Conservation (phyloP, 257 asterid species). For the Rubia yunnanensis region DNA sequence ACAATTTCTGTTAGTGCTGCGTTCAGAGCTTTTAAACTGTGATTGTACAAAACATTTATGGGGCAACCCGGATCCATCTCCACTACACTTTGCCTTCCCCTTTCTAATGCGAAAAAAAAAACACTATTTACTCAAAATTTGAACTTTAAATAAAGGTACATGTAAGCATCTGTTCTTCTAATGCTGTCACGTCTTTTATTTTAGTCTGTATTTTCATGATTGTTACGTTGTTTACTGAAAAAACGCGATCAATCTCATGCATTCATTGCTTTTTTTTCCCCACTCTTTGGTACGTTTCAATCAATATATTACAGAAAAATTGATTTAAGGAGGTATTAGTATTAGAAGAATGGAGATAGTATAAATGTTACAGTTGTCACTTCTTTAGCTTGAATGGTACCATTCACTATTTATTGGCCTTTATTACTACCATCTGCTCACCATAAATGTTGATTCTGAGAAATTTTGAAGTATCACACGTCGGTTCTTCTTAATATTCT, state of each 20-base stretch:
- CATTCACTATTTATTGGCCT: constrained; percentile 18
- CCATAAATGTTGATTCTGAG: neutral
- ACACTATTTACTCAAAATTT: neutral
- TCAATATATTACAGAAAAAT: too few relatives aligned
- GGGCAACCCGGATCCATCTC: neutral
- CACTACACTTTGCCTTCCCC: constrained; percentile 2
- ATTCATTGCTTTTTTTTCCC: too few relatives aligned
- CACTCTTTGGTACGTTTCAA: too few relatives aligned
- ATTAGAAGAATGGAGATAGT: neutral
- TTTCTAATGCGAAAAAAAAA: too few relatives aligned
- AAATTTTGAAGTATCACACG: neutral
- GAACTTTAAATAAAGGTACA: neutral
- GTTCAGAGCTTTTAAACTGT: neutral
- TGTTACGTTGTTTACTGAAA: too few relatives aligned
- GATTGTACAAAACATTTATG: constrained; percentile 1
- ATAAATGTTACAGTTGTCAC: constrained; percentile 23
- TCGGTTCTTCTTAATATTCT: neutral
- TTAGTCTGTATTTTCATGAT: too few relatives aligned
- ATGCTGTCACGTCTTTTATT: too few relatives aligned
- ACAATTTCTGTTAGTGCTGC: neutral
- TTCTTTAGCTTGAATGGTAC: constrained; percentile 20
- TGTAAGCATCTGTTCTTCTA: too few relatives aligned
- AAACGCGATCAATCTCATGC: too few relatives aligned
- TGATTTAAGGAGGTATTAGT: too few relatives aligned
- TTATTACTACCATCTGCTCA: constrained; percentile 7